Conservation (phyloP, 371 early-diverging fungal genomes). For the Mortierella sp. region DNA sequence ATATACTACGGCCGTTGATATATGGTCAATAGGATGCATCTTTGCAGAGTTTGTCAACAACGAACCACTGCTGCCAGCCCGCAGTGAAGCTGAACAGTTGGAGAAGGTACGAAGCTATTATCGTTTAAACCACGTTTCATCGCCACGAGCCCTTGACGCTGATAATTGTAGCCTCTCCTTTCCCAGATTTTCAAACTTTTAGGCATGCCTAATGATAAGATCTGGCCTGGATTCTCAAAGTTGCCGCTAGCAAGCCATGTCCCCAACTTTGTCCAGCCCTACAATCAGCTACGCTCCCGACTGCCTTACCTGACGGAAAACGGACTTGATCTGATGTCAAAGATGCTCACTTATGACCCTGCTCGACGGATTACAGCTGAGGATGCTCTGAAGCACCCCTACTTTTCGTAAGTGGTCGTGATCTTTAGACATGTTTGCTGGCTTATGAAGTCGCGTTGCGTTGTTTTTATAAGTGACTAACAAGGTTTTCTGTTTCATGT, state of each 20-base stretch:
- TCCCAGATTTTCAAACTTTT: slow-evolving; percentile 78
- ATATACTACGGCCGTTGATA: slow-evolving; percentile 97
- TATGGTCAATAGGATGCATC: slow-evolving; percentile 98
- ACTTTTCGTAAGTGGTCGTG: slow-evolving; percentile 75
- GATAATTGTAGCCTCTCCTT: background rate
- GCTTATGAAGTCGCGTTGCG: background rate
- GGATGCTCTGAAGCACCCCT: slow-evolving; percentile 87
- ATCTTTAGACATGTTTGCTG: too few relatives aligned
- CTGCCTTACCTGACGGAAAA: slow-evolving; percentile 83
- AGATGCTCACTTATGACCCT: slow-evolving; percentile 93
- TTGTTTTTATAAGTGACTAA: background rate
- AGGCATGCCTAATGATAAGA: slow-evolving; percentile 78
- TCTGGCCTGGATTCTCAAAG: slow-evolving; percentile 82
- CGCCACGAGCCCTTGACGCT: background rate
- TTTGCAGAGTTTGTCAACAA: slow-evolving; percentile 90
- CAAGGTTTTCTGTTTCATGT: background rate
- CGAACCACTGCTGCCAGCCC: slow-evolving; percentile 82
- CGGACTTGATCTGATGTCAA: slow-evolving; percentile 85
- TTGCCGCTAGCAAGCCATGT: slow-evolving; percentile 83
- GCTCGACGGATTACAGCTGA: slow-evolving; percentile 88
- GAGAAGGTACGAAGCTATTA: slow-evolving; percentile 63
- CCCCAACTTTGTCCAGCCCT: slow-evolving; percentile 73
- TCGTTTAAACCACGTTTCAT: background rate
- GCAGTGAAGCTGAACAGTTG: slow-evolving; percentile 87
- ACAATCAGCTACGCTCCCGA: slow-evolving; percentile 69